Base-by-base conservation (phyloP, 805 yeast species). In the Wickerhamiella vanderwaltii region DNA sequence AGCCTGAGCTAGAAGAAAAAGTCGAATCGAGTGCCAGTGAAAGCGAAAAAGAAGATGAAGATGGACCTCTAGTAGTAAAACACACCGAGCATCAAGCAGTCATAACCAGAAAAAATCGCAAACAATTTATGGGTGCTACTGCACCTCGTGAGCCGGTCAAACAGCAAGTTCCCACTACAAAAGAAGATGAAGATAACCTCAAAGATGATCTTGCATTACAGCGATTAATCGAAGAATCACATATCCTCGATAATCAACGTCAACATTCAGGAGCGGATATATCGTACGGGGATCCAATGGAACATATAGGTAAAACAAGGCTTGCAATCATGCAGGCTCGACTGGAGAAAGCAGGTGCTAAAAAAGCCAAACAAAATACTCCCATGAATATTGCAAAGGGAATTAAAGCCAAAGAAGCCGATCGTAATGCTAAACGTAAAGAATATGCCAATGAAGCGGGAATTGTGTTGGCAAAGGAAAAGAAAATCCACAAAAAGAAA, bases 361-460 rank as follows among this genome's bases (percentile, higher is more conserved):
- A 50, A 22, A 42, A 46, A 16, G 72, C 63, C 41, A 59, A 79
- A 26, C 91, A 82, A 50, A 81, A 77, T 39, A 83, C 85, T 74
- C 95, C 97, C 16, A 87, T 91, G 86, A 59, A 72, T 15, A 75
- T 85, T 67, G 71, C 96, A 43, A 82, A 81, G 55, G 95, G 95
- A 2, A 80, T 87, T 78, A 65, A 83, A 19, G 62, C 66, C 26
- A 69, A 76, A 34, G 71, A 77, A 35, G 60, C 69, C 26, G 57
- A 62, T 16, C 71, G 75, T 48, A 71, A 47, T 26, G 33, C 74
- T 15, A 56, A 63, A 18, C 71, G 71, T 51, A 94, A 83, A 57
- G 64, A 68, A 39, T 86, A 83, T 39, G 96, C 98, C 6, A 71
- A 66, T 47, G 88, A 88, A 15, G 94, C 93, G 4, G 97, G 97